Conservation (phyloP, 1,284 basidiomycete genomes). For the Sphaerobolus stellatus region DNA sequence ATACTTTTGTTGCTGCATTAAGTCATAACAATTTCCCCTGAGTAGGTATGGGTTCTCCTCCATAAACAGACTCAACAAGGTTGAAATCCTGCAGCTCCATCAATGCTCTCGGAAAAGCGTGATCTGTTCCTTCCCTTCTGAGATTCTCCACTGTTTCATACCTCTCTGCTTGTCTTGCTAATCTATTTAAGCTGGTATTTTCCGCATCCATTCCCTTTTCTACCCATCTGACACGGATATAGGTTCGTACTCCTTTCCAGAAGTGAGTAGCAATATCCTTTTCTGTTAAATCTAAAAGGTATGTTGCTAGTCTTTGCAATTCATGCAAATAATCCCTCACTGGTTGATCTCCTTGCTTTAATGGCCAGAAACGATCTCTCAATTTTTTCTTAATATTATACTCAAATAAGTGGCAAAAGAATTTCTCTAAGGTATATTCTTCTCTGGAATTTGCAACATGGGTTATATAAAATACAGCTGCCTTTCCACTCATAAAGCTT, state of each 20-base stretch:
- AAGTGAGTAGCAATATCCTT: neutral
- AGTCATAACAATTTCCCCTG: neutral
- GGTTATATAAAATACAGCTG: slow-evolving; percentile 40
- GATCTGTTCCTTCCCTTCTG: neutral
- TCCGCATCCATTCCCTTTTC: neutral
- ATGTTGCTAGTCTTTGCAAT: neutral
- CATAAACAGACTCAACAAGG: neutral
- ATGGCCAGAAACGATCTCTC: slow-evolving; percentile 14
- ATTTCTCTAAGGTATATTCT: slow-evolving; percentile 20
- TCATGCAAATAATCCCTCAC: neutral
- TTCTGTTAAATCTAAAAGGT: neutral
- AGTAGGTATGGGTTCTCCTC: neutral
- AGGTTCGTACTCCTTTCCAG: neutral
- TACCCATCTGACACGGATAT: neutral
- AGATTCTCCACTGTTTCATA: neutral
- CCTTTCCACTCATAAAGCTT: slow-evolving; percentile 32
- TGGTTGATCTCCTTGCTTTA: slow-evolving; percentile 15
- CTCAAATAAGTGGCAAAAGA: slow-evolving; percentile 41
- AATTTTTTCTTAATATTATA: slow-evolving; percentile 38
- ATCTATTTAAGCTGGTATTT: neutral
- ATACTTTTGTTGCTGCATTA: neutral
- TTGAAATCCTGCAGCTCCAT: neutral
- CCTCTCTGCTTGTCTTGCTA: neutral
- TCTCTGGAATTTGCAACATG: slow-evolving; percentile 28
- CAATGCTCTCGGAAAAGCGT: neutral